Evolutionary conservation across 306 rosid species (phyloP).

Genomic region (Carpinus fangiana): DNA sequence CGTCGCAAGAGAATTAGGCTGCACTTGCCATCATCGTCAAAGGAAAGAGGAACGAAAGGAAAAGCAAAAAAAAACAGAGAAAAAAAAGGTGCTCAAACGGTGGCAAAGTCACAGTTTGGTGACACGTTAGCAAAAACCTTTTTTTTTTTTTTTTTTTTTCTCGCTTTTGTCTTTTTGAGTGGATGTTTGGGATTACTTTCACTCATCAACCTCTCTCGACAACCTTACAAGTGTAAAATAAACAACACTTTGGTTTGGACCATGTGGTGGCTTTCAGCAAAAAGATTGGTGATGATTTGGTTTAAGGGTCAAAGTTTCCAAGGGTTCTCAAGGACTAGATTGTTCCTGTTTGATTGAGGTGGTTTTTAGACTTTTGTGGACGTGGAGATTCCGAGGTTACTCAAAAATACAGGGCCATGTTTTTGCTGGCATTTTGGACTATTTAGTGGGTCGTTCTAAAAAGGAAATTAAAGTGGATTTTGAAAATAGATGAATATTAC

Average conservation of each 20-base stretch:
- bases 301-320: constrained; percentile 34
- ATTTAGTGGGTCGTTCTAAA: neutral
- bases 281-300: constrained; percentile 33
- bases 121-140: constrained; percentile 33
- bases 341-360: constrained; percentile 30
- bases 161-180: constrained; percentile 2
- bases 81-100: constrained; percentile 13
- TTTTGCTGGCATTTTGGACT: neutral
- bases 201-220: constrained; percentile 52
- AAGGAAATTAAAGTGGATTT: too few species aligned
- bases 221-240: constrained; percentile 35
- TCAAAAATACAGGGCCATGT: neutral
- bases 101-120: neutral
- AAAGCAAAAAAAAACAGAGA: neutral
- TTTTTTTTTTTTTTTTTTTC: neutral
- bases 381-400: constrained; percentile 45
- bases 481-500: too few species aligned
- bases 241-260: constrained; percentile 11
- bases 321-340: constrained; percentile 36
- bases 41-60: constrained; percentile 23
- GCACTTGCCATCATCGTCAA: constrained; percentile 34
- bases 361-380: constrained; percentile 35
- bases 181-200: constrained; percentile 50
- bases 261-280: constrained; percentile 7
- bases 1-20: constrained; percentile 52